These are phyloP conservation scores for Athelia psychrophila DNA, from an alignment of 1,284 basidiomycete species.

Conservation along the genomic window DNA sequence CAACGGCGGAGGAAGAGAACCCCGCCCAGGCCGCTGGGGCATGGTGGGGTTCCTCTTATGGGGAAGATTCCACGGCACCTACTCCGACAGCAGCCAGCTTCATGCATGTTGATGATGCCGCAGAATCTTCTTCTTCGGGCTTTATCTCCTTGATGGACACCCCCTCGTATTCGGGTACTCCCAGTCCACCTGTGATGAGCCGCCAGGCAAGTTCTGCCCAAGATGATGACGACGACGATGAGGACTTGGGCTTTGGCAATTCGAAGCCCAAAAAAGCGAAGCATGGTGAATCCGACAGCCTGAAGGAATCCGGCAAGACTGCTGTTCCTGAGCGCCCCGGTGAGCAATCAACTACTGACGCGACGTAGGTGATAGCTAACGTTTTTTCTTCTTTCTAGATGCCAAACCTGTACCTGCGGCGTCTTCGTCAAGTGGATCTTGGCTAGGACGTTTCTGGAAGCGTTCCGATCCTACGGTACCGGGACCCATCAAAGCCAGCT, in stretches of 20 bases:
- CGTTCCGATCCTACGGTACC: conserved; percentile 45
- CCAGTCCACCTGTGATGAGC: conserved; percentile 28
- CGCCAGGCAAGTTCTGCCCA: conserved; percentile 16
- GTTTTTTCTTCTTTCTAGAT: conserved; percentile 19
- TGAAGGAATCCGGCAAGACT: conserved; percentile 15
- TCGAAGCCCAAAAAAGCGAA: conserved; percentile 30
- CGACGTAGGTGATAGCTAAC: conserved; percentile 13
- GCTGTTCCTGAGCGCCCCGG: conserved; percentile 32
- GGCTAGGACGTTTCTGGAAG: conserved; percentile 82
- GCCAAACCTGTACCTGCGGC: conserved; percentile 22
- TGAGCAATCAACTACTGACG: conserved; percentile 17
- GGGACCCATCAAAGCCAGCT: conserved; percentile 84
- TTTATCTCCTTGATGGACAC: conserved; percentile 89
- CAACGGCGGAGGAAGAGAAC: conserved; percentile 30
- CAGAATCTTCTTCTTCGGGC: conserved; percentile 47
- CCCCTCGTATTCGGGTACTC: conserved; percentile 40
- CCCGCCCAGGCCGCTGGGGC: conserved; percentile 17
- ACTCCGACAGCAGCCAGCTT: conserved; percentile 73
- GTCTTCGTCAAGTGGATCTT: conserved; percentile 45
- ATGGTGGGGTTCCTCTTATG: conserved; percentile 63
- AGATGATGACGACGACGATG: conserved; percentile 67
- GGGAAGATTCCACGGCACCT: conserved; percentile 42
- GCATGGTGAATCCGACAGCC: conserved; percentile 14
- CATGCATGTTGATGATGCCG: conserved; percentile 42
- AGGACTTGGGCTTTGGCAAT: conserved; percentile 93